A percentile compares a stretch with the other conserved stretches of the same genome.
These are phyloP conservation scores for Rhodotorula sp. DNA, from an alignment of 1,284 basidiomycete species.

Conservation along the genomic window DNA sequence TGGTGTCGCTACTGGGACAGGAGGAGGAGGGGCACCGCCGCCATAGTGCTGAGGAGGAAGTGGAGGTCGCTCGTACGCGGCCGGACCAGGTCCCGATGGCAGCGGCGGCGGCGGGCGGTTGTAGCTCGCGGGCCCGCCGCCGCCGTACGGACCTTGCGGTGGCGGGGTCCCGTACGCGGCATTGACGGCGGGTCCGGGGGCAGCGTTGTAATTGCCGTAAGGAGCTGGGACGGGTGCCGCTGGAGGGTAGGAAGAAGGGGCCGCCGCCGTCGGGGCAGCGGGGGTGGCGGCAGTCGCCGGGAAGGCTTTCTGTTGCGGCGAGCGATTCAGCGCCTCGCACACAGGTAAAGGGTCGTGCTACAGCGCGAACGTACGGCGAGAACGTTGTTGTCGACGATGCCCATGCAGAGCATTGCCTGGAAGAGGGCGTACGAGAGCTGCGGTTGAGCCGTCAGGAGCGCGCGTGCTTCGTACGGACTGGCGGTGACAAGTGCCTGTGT, in stretches of 20 bases:
- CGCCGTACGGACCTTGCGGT: constrained; percentile 3
- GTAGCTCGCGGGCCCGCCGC: constrained; percentile 2
- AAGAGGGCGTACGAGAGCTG: constrained; percentile 95
- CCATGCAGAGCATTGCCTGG: constrained; percentile 89
- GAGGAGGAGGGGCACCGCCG: not conserved
- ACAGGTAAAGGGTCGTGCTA: not conserved
- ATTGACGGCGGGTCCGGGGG: not conserved
- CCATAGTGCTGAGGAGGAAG: not conserved
- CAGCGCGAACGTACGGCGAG: constrained; percentile 59
- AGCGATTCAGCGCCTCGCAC: not conserved
- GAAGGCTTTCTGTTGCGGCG: constrained; percentile 59
- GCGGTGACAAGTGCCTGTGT: constrained; percentile 78
- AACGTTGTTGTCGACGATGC: constrained; percentile 85
- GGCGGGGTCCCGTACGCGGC: constrained; percentile 21
- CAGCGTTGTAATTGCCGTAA: constrained; percentile 24
- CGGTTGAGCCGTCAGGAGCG: constrained; percentile 76
- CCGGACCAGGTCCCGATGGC: not conserved
- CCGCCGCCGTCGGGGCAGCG: not conserved
- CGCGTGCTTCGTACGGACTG: constrained; percentile 83
- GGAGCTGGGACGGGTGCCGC: constrained; percentile 1
- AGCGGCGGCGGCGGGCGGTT: constrained; percentile 1
- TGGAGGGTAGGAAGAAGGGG: constrained; percentile 9
- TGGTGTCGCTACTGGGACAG: not conserved
- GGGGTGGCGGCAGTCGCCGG: constrained; percentile 42
- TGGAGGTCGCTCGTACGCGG: not conserved